Evolutionary conservation across 2,329 filamentous ascomycete species (phyloP), one percentile per base, ranked within the genome.

Genomic region (Biscogniauxia marginata): DNA sequence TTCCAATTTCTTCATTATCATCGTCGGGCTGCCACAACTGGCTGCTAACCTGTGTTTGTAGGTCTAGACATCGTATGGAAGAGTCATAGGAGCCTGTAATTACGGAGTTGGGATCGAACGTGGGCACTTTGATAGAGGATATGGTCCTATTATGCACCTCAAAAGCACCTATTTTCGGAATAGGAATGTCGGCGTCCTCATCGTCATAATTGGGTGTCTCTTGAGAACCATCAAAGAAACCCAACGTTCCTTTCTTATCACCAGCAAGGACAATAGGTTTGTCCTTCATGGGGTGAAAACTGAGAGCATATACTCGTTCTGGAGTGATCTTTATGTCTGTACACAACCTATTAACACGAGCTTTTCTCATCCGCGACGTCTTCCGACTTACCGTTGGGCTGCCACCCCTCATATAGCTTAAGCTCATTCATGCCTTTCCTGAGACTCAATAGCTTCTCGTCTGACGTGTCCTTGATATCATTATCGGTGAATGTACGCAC

Each of bases 21-120:
- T 89, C 87, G 0, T 79, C 72, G 0, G 93, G 92, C 0, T 89
- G 91, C 73, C 90, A 98, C 0, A 93, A 79, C 68, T 97, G 90
- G 0, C 89, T 81, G 0, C 92, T 92, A 1, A 90, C 81, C 1
- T 89, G 90, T 67, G 91, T 92, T 34, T 85, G 82, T 0, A 99
- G 78, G 68, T 99, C 93, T 19, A 97, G 80, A 58, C 90, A 91
- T 3, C 95, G 85, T 54, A 99, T 91, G 0, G 91, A 93, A 0
- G 91, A 95, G 73, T 99, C 95, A 71, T 99, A 98, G 0, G 93
- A 97, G 0, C 90, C 86, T 0, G 92, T 91, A 67, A 88, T 96
- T 0, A 99, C 79, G 0, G 86, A 82, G 45, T 91, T 92, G 0
- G 84, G 77, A 55, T 96, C 89, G 13, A 82, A 80, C 0, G 88